These are phyloP conservation scores for Abrus pulchellus DNA, from an alignment of 306 rosid species.

Conservation along the genomic window DNA sequence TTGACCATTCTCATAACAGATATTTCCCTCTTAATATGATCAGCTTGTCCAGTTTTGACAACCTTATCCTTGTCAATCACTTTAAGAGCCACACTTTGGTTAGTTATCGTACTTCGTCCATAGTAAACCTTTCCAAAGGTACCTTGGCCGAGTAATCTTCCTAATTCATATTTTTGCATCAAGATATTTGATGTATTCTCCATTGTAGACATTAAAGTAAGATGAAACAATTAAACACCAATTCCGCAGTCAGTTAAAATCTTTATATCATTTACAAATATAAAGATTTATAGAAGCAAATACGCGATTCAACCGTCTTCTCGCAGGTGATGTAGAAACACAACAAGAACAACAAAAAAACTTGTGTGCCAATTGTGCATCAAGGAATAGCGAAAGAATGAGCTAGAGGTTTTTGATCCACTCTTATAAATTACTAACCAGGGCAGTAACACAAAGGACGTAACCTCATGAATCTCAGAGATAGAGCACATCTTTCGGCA, in stretches of 20 bases:
- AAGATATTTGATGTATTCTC: conserved; percentile 54
- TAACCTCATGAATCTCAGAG: conserved; percentile 53
- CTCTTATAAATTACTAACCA: conserved; percentile 45
- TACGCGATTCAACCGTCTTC: conserved; percentile 60
- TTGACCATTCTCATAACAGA: conserved; percentile 56
- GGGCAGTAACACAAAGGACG: conserved; percentile 36
- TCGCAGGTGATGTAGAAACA: conserved; percentile 50
- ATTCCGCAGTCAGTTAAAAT: conserved; percentile 33
- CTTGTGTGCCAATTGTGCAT: conserved; percentile 49
- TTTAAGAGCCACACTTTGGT: conserved; percentile 64
- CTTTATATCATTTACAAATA: conserved; percentile 33
- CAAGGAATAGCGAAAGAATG: conserved; percentile 42
- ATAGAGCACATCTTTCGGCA: conserved; percentile 69
- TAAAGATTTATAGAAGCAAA: not conserved
- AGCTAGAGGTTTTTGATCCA: conserved; percentile 36
- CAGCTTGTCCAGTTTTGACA: conserved; percentile 47
- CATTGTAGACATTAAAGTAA: conserved; percentile 51
- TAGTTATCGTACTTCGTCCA: conserved; percentile 52
- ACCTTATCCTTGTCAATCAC: conserved; percentile 59
- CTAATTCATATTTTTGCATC: conserved; percentile 63
- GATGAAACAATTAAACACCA: conserved; percentile 27
- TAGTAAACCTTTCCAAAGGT: conserved; percentile 67
- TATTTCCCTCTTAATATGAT: conserved; percentile 57
- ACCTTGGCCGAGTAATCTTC: conserved; percentile 67
- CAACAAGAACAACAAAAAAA: conserved; percentile 46